Base-by-base conservation (phyloP, 768 basidiomycete species). In the Podaxis sp. region DNA sequence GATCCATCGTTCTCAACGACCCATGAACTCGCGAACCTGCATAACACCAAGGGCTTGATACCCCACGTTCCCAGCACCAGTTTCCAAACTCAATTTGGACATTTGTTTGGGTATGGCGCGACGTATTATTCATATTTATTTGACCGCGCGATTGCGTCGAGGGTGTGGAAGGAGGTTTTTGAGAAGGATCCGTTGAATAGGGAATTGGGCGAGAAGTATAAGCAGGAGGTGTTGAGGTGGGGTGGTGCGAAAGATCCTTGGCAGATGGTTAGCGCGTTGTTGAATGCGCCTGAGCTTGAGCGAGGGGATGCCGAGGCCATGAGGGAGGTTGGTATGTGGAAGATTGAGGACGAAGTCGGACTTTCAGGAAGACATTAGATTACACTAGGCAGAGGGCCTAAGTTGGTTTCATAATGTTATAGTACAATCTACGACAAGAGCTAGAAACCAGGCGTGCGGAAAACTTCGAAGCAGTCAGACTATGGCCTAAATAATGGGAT, bases 91-190 rank as follows among this genome's bases (percentile, higher is more conserved):
- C 94, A 96, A 68, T 99, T 99, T 67, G 92, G 93, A 0, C 97
- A 99, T 72, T 77, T 99, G 4, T 96, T 90, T 70, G 95, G 96
- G 2, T 99, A 99, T 68, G 96, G 96, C 4, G 95, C 96, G 13
- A 97, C 95, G 0, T 99, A 99, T 72, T 99, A 99, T 69, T 95
- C 95, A 2, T 99, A 99, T 71, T 82, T 98, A 12, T 96, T 99
- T 67, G 97, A 99, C 67, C 87, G 96, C 4, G 95, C 95, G 3
- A 97, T 99, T 63, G 96, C 97, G 0, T 92, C 92, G 5, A 84
- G 90, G n/a, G 89, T 98, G 0, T 99, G 93, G 91, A 74, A 78
- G 9, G 82, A 85, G 9, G 77, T 96, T 0, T 99, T 99, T 69
- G 76, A 79, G 8, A 64, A 67, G 0, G 80, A 91, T 49, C 92